Evolutionary conservation across 495 filamentous ascomycete genomes (phyloP).

Genomic region (Amphirosellinia nigrospora): DNA sequence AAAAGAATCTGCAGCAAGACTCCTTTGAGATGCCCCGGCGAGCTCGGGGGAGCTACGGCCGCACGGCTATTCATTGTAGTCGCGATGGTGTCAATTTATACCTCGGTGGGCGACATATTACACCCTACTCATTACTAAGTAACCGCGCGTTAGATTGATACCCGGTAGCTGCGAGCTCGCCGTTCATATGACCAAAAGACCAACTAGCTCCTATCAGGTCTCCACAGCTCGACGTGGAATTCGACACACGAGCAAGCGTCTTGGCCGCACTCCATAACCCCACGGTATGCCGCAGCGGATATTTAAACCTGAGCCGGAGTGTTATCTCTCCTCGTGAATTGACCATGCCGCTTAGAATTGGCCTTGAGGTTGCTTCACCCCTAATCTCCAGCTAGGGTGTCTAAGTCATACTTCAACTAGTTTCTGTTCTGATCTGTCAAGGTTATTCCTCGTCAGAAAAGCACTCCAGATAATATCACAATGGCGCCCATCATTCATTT

Average conservation of each 20-base stretch:
- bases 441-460: background rate
- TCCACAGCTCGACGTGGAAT: conserved; percentile 9
- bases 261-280: background rate
- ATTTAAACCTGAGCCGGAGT: background rate
- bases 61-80: background rate
- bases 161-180: background rate
- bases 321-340: background rate
- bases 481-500: conserved; percentile 60
- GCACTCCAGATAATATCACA: background rate
- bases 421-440: background rate
- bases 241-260: background rate
- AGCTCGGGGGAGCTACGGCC: conserved; percentile 6
- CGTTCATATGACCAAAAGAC: conserved; percentile 16
- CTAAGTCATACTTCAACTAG: background rate
- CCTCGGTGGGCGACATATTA: background rate
- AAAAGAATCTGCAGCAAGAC: conserved; percentile 5
- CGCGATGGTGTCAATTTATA: background rate
- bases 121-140: background rate
- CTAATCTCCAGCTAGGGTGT: background rate
- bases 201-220: conserved; percentile 6
- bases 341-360: background rate
- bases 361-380: background rate
- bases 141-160: background rate
- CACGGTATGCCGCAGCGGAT: background rate
- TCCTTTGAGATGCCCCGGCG: background rate